Conservation (phyloP, 306 rosid genomes). For the Vigna angularis region DNA sequence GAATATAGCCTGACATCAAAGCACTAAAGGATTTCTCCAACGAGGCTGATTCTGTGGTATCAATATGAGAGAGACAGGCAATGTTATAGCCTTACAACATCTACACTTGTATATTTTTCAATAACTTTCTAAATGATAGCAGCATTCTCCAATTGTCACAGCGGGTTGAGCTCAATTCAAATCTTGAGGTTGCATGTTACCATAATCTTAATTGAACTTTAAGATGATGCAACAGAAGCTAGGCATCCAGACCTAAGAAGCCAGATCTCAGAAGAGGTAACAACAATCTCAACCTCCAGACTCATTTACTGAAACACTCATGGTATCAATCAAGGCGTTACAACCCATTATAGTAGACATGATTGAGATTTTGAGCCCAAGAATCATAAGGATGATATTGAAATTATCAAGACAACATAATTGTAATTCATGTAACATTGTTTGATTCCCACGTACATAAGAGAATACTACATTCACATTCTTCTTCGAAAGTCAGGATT, state of each 20-base stretch:
- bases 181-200: not conserved
- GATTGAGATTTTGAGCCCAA: not conserved
- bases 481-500: not conserved
- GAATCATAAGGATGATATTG: not conserved
- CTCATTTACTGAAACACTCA: not conserved
- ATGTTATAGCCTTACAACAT: not conserved
- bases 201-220: not conserved
- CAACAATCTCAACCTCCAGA: not conserved
- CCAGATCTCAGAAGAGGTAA: not conserved
- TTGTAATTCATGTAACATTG: not conserved
- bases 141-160: not conserved
- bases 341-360: not conserved
- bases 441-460: not conserved
- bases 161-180: not conserved
- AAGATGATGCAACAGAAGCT: slow-evolving; percentile 3
- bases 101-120: not conserved
- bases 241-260: not conserved
- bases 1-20: not conserved
- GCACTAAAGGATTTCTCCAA: not conserved
- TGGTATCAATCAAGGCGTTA: not conserved
- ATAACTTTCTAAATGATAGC: not conserved
- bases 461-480: not conserved
- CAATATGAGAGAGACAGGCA: too few species aligned
- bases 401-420: not conserved
- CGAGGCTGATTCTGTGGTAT: not conserved